Conservation (phyloP, 2,329 filamentous ascomycete genomes). For the Rhinocladiella mackenziei region DNA sequence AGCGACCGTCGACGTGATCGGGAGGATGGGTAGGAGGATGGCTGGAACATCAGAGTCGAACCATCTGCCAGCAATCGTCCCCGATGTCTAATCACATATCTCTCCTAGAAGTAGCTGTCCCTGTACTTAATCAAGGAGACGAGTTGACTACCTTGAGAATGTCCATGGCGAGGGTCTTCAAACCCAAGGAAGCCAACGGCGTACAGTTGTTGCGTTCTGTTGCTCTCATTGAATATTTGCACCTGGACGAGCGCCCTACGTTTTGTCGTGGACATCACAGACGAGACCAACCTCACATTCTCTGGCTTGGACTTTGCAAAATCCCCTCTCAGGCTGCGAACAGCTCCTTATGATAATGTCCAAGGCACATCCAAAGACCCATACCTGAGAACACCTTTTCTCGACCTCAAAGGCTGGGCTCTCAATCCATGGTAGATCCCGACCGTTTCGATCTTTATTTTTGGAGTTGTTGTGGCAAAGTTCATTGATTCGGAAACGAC, state of each 20-base stretch:
- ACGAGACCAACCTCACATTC: conserved; percentile 52
- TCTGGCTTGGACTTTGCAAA: conserved; percentile 62
- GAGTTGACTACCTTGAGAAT: conserved; percentile 8
- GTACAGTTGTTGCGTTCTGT: conserved; percentile 59
- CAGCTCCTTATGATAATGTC: conserved; percentile 55
- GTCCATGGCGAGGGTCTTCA: conserved; percentile 47
- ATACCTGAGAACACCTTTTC: conserved; percentile 44
- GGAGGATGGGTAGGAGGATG: conserved; percentile 16
- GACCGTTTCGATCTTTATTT: conserved; percentile 58
- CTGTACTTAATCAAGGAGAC: conserved; percentile 5
- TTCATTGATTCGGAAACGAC: conserved; percentile 63
- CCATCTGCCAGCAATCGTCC: neutral
- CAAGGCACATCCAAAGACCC: conserved; percentile 47
- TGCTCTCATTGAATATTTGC: conserved; percentile 67
- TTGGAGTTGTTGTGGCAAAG: conserved; percentile 66
- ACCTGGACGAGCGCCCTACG: conserved; percentile 71
- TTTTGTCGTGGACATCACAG: conserved; percentile 68
- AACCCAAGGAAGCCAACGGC: conserved; percentile 46
- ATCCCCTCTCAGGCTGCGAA: conserved; percentile 57
- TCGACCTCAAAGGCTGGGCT: conserved; percentile 67
- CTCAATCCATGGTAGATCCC: conserved; percentile 52
- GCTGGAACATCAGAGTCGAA: neutral
- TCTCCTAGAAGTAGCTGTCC: conserved; percentile 15
- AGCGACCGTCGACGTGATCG: conserved; percentile 5
- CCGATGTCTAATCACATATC: conserved; percentile 4